Base-by-base conservation (phyloP, 1,139 yeast species). In the Yamadazyma kanchanaburiensis region DNA sequence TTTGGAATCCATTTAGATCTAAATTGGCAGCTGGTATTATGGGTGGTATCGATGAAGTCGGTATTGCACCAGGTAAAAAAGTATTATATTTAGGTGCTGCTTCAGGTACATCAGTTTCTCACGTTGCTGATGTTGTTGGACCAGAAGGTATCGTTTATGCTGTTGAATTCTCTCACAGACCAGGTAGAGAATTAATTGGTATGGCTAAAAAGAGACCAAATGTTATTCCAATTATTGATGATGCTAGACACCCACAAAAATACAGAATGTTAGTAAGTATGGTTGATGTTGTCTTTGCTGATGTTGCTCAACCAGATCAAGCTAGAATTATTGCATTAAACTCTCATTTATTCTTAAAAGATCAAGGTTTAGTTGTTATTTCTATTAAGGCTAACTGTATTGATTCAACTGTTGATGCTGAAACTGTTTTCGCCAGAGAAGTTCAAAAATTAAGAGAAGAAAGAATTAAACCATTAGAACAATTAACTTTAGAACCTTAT, bases 151-250 rank as follows among this genome's bases (percentile, higher is more conserved):
- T 87, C 55, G 98, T 91, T 38, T 94, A 91, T 63, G 98, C 98
- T 36, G 98, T 91, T 51, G 98, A 91, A 70, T 91, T 91, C 73
- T 88, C 97, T 42, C 98, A 91, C 77, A 84, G 98, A 77, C 95
- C 97, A 54, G 98, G 98, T 62, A 85, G 98, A 77, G 98, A 91
- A 68, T 79, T 91, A 68, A 89, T 94, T 58, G 87, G 95, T 56
- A 91, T 91, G 98, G 98, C 98, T 61, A 91, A 91, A 80, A 91
- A 91, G 94, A 86, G 98, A 79, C 97, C 98, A 46, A 91, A 91
- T 60, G 95, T 91, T 37, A 86, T 94, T 48, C 98, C 98, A 55
- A 91, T 91, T 64, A 89, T 91, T 62, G 98, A 91, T 69, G 98
- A 91, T 71, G 98, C 98, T 49, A 91, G 98, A 76, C 98, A 91